Evolutionary conservation across 2,329 filamentous ascomycete genomes (phyloP), one percentile per base, ranked within the genome.

Genomic region (Rachicladosporium sp.): DNA sequence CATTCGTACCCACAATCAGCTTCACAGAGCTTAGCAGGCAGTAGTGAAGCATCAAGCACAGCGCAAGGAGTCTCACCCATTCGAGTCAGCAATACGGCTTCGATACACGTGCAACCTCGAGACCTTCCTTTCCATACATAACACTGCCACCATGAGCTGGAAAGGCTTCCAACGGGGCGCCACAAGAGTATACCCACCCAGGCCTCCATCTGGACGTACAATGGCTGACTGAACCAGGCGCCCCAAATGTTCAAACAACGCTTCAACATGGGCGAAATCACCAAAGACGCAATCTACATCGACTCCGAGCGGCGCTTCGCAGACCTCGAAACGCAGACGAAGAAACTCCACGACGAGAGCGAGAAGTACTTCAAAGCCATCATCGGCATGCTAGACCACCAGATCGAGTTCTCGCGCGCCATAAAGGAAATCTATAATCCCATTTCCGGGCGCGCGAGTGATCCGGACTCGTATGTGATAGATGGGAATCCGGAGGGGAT

Each of bases 331-430:
- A 81, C 71, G 57, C 88, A 98, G 68, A 96, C 91, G 29, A 96
- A 95, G 72, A 89, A 83, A 63, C 78, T 95, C 23, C 89, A 96
- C 65, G 86, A 94, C 68, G 89, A 96, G 65, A 93, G 86, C 41
- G 83, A 88, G 63, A 95, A 93, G 67, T 98, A 98, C 64, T 95
- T 93, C 55, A 80, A 94, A 39, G 85, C 91, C 59, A 95, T 98
- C 67, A 95, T 96, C 67, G 84, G 82, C 70, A 98, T 98, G 91
- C 75, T 98, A 55, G 76, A 71, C 58, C 88, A 96, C 66, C 91
- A 98, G 68, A 96, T 98, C 64, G 89, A 93, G 60, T 98, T 98
- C 68, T 94, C 89, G 53, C 78, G 94, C 66, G 85, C 88, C 50
- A 89, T 94, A 69, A 81, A 82, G 48, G 91, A 98, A 63, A 82